Evolutionary conservation across 306 rosid genomes (phyloP).

Genomic region (Vigna mungo): DNA sequence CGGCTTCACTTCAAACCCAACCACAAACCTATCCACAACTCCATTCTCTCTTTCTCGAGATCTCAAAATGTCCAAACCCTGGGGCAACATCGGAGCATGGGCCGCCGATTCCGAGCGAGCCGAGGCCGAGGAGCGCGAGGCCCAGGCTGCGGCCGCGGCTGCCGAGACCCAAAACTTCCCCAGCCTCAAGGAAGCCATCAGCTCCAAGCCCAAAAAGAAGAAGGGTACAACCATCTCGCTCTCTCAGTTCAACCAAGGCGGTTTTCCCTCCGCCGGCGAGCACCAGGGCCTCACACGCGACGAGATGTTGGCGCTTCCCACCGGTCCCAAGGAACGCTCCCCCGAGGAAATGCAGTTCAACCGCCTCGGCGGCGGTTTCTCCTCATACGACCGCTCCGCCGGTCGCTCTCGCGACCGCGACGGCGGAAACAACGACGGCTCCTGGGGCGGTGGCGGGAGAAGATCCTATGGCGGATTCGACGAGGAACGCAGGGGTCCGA

Average conservation of each 20-base stretch:
- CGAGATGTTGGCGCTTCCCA: constrained; percentile 86
- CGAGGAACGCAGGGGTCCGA: constrained; percentile 73
- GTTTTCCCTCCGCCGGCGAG: constrained; percentile 16
- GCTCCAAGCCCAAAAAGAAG: constrained; percentile 79
- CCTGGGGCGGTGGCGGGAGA: constrained; percentile 88
- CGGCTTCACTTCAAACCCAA: constrained; percentile 39
- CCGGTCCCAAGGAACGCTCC: constrained; percentile 83
- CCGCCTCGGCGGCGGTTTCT: constrained; percentile 78
- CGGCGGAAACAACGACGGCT: constrained; percentile 60
- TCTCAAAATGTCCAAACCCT: constrained; percentile 85
- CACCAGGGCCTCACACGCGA: constrained; percentile 63
- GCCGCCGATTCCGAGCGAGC: constrained; percentile 95
- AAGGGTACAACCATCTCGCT: constrained; percentile 46
- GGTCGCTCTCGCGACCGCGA: constrained; percentile 59
- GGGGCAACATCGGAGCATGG: constrained; percentile 93
- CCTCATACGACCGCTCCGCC: constrained; percentile 61
- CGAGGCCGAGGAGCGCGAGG: constrained; percentile 82
- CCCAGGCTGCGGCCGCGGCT: constrained; percentile 45
- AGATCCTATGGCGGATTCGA: constrained; percentile 89
- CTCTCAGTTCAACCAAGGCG: constrained; percentile 35
- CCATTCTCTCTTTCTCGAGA: constrained; percentile 35
- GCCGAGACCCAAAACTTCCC: constrained; percentile 71
- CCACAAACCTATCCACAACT: neutral
- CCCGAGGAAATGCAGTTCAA: constrained; percentile 76
- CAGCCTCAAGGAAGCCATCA: constrained; percentile 77